Evolutionary conservation across 371 early-diverging fungal genomes (phyloP).

Genomic region (Parasitella parasitica): DNA sequence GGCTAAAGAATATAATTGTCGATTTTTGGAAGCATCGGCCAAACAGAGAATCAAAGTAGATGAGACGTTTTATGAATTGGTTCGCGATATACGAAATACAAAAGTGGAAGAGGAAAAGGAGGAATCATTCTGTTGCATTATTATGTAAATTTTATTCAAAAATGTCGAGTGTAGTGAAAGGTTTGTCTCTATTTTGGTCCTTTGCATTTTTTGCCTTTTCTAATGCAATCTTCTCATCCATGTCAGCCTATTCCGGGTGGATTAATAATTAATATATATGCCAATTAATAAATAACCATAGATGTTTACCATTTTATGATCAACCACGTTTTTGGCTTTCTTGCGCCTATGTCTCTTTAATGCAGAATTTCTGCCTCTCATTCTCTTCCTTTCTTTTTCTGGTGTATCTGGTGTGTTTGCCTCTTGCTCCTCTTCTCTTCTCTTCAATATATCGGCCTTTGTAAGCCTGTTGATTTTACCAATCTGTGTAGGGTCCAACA

Average conservation of each 20-base stretch:
- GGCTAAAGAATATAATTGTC: slow-evolving; percentile 75
- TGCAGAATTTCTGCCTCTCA: slow-evolving; percentile 79
- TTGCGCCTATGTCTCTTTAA: slow-evolving; percentile 73
- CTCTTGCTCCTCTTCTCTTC: slow-evolving; percentile 48
- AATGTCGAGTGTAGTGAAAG: slow-evolving; percentile 45
- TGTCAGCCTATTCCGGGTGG: slow-evolving; percentile 10
- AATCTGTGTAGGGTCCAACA: slow-evolving; percentile 75
- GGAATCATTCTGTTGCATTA: background rate
- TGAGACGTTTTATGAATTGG: slow-evolving; percentile 87
- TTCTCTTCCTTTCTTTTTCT: slow-evolving; percentile 58
- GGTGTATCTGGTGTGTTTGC: slow-evolving; percentile 42
- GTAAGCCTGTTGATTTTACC: slow-evolving; percentile 58
- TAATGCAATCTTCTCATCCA: slow-evolving; percentile 27
- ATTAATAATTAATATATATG: background rate
- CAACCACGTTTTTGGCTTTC: slow-evolving; percentile 74
- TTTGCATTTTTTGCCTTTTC: slow-evolving; percentile 24
- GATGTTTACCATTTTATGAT: slow-evolving; percentile 55
- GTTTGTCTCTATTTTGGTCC: slow-evolving; percentile 29
- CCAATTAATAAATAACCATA: background rate
- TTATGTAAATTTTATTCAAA: slow-evolving; percentile 22
- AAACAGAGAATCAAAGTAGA: slow-evolving; percentile 58
- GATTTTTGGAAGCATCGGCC: slow-evolving; percentile 92
- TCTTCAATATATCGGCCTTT: slow-evolving; percentile 45
- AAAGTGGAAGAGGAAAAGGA: slow-evolving; percentile 51
- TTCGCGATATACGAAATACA: slow-evolving; percentile 81